These are phyloP conservation scores for Populus hybrid DNA, from an alignment of 441 rosid genomes.

Conservation along the genomic window DNA sequence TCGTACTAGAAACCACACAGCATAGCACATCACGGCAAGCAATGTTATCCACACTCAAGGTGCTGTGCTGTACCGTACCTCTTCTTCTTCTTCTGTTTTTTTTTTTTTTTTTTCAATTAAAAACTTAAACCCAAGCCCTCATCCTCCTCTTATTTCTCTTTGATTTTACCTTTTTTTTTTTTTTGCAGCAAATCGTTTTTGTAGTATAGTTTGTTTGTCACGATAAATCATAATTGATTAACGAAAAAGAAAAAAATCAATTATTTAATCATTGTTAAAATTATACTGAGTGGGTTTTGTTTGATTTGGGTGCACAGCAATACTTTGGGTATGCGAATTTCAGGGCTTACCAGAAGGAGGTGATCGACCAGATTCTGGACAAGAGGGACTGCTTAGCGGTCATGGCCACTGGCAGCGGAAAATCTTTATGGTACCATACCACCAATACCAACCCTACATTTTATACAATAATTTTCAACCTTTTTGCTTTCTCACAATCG, in stretches of 20 bases:
- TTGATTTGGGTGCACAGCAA: slow-evolving; percentile 19
- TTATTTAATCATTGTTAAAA: background rate
- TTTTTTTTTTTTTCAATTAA: no score
- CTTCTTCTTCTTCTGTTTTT: no score
- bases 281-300: background rate
- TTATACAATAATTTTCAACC: background rate
- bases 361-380: slow-evolving; percentile 31
- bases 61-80: background rate
- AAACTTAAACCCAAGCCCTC: background rate
- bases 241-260: no score
- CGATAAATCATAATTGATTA: background rate
- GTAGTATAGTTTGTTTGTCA: background rate
- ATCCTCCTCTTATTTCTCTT: background rate
- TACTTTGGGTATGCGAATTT: slow-evolving; percentile 41
- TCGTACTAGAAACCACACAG: no score
- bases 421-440: slow-evolving; percentile 40
- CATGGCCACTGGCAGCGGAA: slow-evolving; percentile 59
- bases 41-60: slow-evolving; percentile 30
- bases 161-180: background rate
- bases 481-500: background rate
- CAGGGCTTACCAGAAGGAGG: slow-evolving; percentile 46
- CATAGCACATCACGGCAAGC: background rate
- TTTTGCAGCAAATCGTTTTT: background rate
- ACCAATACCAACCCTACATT: background rate
- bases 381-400: slow-evolving; percentile 44